Evolutionary conservation across 2,329 filamentous ascomycete species (phyloP), one percentile per base, ranked within the genome.

Genomic region (Chrysoporthe puriensis): DNA sequence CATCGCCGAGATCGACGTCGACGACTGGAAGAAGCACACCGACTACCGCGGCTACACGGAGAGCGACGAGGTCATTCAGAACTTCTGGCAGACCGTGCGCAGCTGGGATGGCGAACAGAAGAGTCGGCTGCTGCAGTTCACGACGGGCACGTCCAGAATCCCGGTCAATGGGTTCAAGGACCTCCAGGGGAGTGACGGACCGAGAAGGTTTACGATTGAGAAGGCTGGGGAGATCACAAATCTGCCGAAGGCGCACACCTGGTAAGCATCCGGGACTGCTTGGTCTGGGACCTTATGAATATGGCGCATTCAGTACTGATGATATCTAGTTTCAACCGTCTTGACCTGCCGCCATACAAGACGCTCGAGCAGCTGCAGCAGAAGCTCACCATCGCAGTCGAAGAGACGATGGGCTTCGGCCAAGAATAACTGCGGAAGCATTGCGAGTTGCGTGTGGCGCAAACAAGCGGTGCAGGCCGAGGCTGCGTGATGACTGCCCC

Each of bases 1-100:
- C 86, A 99, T 99, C 74, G 96, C 96, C n/a, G 96, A 99, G 81
- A 99, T 99, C 73, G 96, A 99, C 76, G 95, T 99, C 18, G 96
- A 99, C 69, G 96, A 99, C 81, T 99, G 96, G 96, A 98, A 99
- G 91, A 99, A 99, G 85, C 96, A 99, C 82, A 99, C 96, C 59
- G 96, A 99, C 77, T 99, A 99, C 81, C 91, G 96, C 74, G 96
- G 96, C 65, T 99, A 99, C 85, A 97, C 96, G 11, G 96, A 99
- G 81, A 94, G 90, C 67, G 96, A 99, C 75, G 93, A 97, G 76
- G 96, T 99, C 36, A 96, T 99, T 72, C 92, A 96, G 79, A 94
- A 96, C 84, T 99, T 99, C 87, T 99, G 96, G 96, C 94, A 97
- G 84, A 95, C 92, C 70, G 96, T 99, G 72, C 90, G 95, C 72